Percentiles rank a stretch among this genome's conserved stretches.
phyloP scores from a whole-genome alignment of 441 rosid species.

The Pelargonium exstipulatum region DNA sequence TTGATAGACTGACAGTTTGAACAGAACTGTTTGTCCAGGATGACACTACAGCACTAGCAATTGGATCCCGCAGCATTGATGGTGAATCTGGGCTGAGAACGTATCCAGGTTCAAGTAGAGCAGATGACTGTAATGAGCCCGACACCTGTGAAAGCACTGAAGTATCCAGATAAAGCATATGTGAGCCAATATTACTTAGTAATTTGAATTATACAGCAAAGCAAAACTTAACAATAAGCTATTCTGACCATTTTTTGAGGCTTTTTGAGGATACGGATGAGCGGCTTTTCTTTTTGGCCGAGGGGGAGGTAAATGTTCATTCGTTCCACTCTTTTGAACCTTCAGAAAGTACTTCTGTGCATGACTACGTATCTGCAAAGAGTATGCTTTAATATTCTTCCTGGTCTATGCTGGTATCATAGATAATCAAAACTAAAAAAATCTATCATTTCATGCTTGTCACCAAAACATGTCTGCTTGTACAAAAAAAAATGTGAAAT shows the following conservation, averaged over 20 bases:
- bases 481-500: background rate
- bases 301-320: conserved; percentile 17
- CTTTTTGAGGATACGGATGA: conserved; percentile 15
- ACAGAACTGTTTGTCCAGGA: conserved; percentile 52
- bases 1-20: conserved; percentile 46
- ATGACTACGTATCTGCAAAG: conserved; percentile 15
- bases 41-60: conserved; percentile 36
- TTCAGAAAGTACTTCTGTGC: conserved; percentile 14
- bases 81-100: conserved; percentile 50
- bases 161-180: conserved; percentile 27
- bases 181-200: conserved; percentile 10
- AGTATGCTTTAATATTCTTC: background rate
- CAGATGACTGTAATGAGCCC: conserved; percentile 51
- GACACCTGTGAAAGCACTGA: conserved; percentile 40
- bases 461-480: background rate
- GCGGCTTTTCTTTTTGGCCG: conserved; percentile 15
- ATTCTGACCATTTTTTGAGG: conserved; percentile 7
- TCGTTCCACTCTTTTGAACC: conserved; percentile 16
- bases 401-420: background rate
- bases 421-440: background rate
- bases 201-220: background rate
- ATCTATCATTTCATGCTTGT: background rate
- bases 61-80: conserved; percentile 50
- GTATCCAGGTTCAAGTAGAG: conserved; percentile 45
- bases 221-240: background rate